Evolutionary conservation across 352 stramenopile species (phyloP).

Genomic region (Globisporangium emineosum): DNA sequence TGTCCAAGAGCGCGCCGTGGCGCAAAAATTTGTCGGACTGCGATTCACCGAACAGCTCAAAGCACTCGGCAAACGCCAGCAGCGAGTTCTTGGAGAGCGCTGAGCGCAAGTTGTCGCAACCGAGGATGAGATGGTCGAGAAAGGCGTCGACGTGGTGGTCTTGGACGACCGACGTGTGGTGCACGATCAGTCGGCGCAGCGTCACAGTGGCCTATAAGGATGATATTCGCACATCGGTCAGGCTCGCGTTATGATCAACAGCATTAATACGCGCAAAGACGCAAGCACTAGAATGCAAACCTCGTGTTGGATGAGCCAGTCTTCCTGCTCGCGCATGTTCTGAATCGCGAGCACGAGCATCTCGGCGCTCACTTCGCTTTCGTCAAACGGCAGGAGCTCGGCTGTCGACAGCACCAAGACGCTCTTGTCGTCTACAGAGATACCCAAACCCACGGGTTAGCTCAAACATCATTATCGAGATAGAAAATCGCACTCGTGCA

Average conservation of each 20-base stretch:
- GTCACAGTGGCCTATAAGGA: conserved; percentile 36
- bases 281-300: conserved; percentile 10
- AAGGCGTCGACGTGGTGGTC: conserved; percentile 23
- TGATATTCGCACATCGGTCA: background rate
- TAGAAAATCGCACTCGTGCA: background rate
- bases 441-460: background rate
- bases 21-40: conserved; percentile 21
- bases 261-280: background rate
- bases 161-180: conserved; percentile 32
- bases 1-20: conserved; percentile 37
- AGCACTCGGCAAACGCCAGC: conserved; percentile 58
- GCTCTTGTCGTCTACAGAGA: conserved; percentile 38
- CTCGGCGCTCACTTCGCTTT: conserved; percentile 9
- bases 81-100: conserved; percentile 71
- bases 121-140: conserved; percentile 34
- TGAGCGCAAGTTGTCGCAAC: conserved; percentile 64
- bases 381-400: conserved; percentile 33
- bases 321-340: conserved; percentile 27
- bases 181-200: conserved; percentile 54
- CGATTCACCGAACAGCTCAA: conserved; percentile 32
- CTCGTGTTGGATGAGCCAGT: conserved; percentile 70
- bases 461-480: conserved; percentile 11
- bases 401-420: conserved; percentile 35
- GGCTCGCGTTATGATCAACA: background rate
- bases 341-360: conserved; percentile 25